Conservation (phyloP, 2,329 filamentous ascomycete species). For the Sporothrix schenckii region DNA sequence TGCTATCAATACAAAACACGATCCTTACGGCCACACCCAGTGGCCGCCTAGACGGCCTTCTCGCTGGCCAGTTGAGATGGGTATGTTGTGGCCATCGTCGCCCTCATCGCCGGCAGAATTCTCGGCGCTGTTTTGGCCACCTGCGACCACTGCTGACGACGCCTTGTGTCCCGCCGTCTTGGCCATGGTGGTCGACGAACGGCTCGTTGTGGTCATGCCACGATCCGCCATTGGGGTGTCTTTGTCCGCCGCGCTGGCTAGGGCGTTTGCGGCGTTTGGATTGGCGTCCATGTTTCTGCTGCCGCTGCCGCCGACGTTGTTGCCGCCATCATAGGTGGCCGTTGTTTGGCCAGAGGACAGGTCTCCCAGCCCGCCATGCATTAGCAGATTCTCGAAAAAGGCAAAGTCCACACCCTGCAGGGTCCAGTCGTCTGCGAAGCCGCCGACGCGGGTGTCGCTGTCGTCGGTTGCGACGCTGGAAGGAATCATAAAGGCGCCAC, state of each 20-base stretch:
- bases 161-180: background rate
- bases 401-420: conserved; percentile 44
- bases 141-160: background rate
- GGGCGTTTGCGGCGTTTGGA: too few relatives aligned
- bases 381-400: conserved; percentile 41
- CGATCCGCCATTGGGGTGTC: background rate
- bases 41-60: background rate
- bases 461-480: background rate
- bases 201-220: background rate
- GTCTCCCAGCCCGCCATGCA: conserved; percentile 24
- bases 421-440: conserved; percentile 40
- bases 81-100: conserved; percentile 8
- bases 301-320: too few relatives aligned
- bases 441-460: background rate
- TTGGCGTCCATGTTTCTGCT: background rate
- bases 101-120: background rate
- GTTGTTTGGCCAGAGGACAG: conserved; percentile 5
- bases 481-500: conserved; percentile 13
- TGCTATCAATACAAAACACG: background rate
- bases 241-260: background rate
- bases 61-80: background rate
- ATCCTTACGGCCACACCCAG: conserved; percentile 3
- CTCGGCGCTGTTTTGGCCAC: background rate
- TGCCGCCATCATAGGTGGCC: background rate
- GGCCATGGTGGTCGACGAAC: background rate